Conservation (phyloP, 208 protist species). For the Leishmania braziliensis region DNA sequence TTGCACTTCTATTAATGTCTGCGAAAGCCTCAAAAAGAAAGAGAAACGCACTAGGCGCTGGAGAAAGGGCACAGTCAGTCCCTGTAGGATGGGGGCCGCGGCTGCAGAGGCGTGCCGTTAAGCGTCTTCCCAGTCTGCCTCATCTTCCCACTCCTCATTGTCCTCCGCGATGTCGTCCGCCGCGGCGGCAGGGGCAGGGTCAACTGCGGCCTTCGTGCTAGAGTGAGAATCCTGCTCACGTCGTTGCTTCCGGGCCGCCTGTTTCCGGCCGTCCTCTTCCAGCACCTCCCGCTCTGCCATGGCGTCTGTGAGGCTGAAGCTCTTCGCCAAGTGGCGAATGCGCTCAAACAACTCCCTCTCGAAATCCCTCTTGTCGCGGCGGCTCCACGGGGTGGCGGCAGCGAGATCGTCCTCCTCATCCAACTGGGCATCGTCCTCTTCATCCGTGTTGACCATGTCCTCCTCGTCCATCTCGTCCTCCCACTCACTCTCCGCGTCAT, state of each 20-base stretch:
- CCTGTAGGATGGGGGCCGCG: background rate
- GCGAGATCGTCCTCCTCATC: conserved; percentile 25
- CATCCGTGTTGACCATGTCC: conserved; percentile 23
- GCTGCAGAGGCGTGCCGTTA: background rate
- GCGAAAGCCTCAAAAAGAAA: background rate
- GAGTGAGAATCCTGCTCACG: background rate
- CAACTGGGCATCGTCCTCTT: background rate
- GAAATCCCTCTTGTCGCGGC: conserved; percentile 47
- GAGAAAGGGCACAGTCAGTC: background rate
- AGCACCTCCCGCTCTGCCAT: conserved; percentile 40
- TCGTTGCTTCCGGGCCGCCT: conserved; percentile 10
- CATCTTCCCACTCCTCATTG: conserved; percentile 39
- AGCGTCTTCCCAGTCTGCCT: conserved; percentile 6
- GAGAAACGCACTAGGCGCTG: background rate
- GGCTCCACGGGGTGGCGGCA: conserved; percentile 32
- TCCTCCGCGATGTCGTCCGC: conserved; percentile 5
- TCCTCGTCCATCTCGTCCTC: conserved; percentile 32
- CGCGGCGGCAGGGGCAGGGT: background rate
- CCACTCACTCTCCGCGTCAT: conserved; percentile 21
- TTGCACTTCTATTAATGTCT: background rate
- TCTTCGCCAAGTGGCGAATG: conserved; percentile 38
- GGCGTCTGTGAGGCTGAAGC: conserved; percentile 39
- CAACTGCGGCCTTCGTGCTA: background rate
- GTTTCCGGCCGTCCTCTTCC: conserved; percentile 21
- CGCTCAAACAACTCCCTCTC: conserved; percentile 43